phyloP scores from a whole-genome alignment of 2,329 filamentous ascomycete species.

The Colletotrichum trifolii region DNA sequence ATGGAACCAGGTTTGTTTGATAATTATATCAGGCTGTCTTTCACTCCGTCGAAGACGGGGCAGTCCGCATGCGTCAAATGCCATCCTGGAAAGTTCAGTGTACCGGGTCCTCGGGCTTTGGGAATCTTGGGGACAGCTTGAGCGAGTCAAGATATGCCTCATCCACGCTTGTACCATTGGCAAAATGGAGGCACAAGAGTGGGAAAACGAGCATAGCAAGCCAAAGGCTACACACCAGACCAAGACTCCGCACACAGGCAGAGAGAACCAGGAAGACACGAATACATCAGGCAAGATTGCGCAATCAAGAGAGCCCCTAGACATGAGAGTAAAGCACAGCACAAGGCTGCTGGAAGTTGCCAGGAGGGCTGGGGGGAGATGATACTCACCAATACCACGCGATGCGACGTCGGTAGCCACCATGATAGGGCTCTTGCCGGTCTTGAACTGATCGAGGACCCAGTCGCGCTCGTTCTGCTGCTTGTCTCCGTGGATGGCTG shows the following conservation, averaged over 20 bases:
- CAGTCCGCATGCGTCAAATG: conserved; percentile 70
- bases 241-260: conserved; percentile 82
- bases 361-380: conserved; percentile 53
- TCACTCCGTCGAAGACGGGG: conserved; percentile 67
- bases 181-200: conserved; percentile 73
- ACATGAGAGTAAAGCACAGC: conserved; percentile 92
- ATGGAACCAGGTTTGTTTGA: conserved; percentile 57
- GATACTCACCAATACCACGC: conserved; percentile 99
- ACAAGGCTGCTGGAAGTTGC: conserved; percentile 70
- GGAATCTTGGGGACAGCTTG: conserved; percentile 75
- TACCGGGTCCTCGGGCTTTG: conserved; percentile 67
- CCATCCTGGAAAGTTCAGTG: conserved; percentile 64
- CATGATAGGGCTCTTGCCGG: conserved; percentile 99
- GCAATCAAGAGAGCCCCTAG: conserved; percentile 87
- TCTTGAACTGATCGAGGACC: conserved; percentile 99
- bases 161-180: conserved; percentile 79
- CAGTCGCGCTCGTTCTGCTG: conserved; percentile 99
- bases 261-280: conserved; percentile 83
- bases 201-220: conserved; percentile 80
- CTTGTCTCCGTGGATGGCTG: conserved; percentile 98
- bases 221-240: conserved; percentile 75
- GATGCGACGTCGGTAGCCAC: conserved; percentile 99
- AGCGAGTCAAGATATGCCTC: conserved; percentile 82
- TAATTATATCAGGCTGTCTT: conserved; percentile 64
- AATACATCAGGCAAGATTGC: conserved; percentile 92